A percentile compares a stretch with the other conserved stretches of the same genome.
Evolutionary conservation across 176 grass and related monocot genomes (phyloP).

Genomic region (Avena atlantica): DNA sequence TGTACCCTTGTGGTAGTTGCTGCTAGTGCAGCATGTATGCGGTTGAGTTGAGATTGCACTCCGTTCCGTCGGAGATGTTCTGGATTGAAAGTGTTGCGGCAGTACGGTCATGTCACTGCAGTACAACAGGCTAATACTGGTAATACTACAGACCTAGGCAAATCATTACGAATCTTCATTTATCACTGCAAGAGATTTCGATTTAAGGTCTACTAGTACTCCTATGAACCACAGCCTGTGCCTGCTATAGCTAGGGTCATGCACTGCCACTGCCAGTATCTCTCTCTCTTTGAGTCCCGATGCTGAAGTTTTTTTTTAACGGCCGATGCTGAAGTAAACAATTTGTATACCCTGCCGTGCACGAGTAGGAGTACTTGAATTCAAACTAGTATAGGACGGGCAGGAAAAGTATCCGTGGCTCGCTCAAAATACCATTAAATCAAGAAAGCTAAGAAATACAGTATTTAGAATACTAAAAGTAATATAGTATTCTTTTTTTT

Average conservation of each 20-base stretch:
- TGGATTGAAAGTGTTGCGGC: not conserved
- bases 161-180: not conserved
- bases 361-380: not conserved
- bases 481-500: too few relatives aligned
- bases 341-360: not conserved
- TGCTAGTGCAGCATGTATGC: too few relatives aligned
- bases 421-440: too few relatives aligned
- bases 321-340: not conserved
- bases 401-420: not conserved
- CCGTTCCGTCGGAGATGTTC: not conserved
- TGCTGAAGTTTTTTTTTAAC: too few relatives aligned
- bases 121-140: not conserved
- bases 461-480: too few relatives aligned
- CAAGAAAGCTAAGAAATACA: too few relatives aligned
- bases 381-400: not conserved
- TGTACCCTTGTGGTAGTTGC: too few relatives aligned
- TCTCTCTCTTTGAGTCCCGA: not conserved
- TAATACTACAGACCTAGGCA: not conserved
- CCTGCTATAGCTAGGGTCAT: not conserved
- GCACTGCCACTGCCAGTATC: not conserved
- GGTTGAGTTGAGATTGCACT: not conserved
- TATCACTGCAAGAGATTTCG: not conserved
- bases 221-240: not conserved
- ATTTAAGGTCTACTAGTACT: not conserved
- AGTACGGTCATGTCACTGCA: not conserved